phyloP scores from a whole-genome alignment of 345 rosid genomes.

The Leavenworthia alabamica region DNA sequence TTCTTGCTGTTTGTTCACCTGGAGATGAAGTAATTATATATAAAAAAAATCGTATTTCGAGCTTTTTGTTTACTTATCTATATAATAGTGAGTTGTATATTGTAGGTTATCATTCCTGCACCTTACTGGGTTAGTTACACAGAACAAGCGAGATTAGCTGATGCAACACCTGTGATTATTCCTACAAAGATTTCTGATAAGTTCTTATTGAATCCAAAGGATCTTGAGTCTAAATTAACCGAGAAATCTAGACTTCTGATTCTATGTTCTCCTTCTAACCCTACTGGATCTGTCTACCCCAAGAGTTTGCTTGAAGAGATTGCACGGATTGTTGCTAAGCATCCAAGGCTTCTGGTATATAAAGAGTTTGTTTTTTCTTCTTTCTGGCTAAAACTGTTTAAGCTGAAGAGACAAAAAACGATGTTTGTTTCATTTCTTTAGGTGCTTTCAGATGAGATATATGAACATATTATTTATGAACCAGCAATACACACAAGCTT shows the following conservation, averaged over 20 bases:
- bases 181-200: constrained; percentile 76
- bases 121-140: constrained; percentile 99
- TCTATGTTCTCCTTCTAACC: constrained; percentile 95
- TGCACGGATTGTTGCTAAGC: constrained; percentile 75
- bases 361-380: neutral
- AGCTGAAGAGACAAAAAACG: neutral
- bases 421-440: constrained; percentile 22
- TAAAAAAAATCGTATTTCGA: neutral
- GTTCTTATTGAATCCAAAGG: constrained; percentile 80
- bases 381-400: neutral
- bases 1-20: constrained; percentile 84
- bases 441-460: constrained; percentile 96
- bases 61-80: neutral
- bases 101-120: constrained; percentile 90
- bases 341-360: constrained; percentile 90
- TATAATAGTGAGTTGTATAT: neutral
- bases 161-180: constrained; percentile 87
- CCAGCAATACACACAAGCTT: constrained; percentile 91
- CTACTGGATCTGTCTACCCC: constrained; percentile 97
- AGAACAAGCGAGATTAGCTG: constrained; percentile 88
- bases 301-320: constrained; percentile 83
- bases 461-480: constrained; percentile 89
- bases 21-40: constrained; percentile 79
- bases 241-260: constrained; percentile 84
- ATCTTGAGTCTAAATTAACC: constrained; percentile 60